Evolutionary conservation across 495 filamentous ascomycete genomes (phyloP).

Genomic region (Hypoxylon trugodes): DNA sequence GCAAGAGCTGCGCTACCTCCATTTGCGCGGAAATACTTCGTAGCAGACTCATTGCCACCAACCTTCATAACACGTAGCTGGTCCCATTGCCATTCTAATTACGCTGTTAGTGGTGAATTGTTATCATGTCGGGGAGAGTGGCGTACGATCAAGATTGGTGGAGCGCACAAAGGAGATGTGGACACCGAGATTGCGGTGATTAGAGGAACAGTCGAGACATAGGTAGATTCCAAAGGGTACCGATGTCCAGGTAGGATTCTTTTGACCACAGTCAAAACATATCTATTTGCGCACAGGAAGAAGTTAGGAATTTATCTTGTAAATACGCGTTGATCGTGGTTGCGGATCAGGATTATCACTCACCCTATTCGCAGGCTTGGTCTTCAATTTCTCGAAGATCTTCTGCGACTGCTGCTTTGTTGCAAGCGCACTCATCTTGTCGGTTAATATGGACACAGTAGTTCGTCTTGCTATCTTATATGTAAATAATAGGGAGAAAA

Average conservation of each 20-base stretch:
- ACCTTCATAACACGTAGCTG: conserved; percentile 98
- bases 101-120: conserved; percentile 23
- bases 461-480: not conserved
- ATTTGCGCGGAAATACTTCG: conserved; percentile 95
- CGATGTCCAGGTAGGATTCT: conserved; percentile 98
- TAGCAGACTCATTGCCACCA: conserved; percentile 96
- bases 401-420: conserved; percentile 94
- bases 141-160: conserved; percentile 96
- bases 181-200: conserved; percentile 90
- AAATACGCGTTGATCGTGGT: not conserved
- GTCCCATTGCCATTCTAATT: conserved; percentile 97
- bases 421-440: conserved; percentile 79
- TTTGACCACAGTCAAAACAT: conserved; percentile 96
- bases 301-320: conserved; percentile 42
- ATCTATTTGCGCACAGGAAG: conserved; percentile 61
- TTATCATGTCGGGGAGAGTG: not conserved
- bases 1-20: conserved; percentile 92
- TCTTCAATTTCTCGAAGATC: conserved; percentile 97
- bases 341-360: conserved; percentile 37
- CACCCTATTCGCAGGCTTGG: conserved; percentile 93
- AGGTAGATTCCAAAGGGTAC: conserved; percentile 98
- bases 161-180: conserved; percentile 98
- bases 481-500: conserved; percentile 59
- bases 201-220: conserved; percentile 93
- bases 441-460: conserved; percentile 32